Evolutionary conservation across 371 early-diverging fungal genomes (phyloP).

Genomic region (Phascolomyces articulosus): DNA sequence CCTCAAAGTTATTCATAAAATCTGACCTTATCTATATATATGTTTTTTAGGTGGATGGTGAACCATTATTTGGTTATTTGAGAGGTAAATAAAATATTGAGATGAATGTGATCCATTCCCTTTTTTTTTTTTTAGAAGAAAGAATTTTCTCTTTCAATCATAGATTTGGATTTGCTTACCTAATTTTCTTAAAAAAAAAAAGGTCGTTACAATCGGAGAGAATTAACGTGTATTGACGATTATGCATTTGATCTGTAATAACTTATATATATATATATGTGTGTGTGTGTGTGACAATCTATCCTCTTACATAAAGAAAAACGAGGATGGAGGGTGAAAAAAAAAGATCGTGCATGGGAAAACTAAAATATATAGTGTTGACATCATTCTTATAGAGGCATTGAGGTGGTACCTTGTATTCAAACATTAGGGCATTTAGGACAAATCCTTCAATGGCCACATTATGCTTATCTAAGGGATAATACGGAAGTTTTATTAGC

Average conservation of each 20-base stretch:
- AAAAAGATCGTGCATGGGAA: neutral
- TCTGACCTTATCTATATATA: neutral
- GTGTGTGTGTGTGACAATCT: neutral
- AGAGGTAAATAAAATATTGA: slow-evolving; percentile 60
- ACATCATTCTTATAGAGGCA: slow-evolving; percentile 51
- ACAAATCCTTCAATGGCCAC: slow-evolving; percentile 89
- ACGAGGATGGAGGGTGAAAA: too few relatives aligned
- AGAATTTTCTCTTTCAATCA: too few relatives aligned
- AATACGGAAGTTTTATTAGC: slow-evolving; percentile 79
- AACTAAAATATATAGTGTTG: neutral
- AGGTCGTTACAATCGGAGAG: slow-evolving; percentile 72
- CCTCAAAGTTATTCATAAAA: neutral
- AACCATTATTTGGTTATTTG: slow-evolving; percentile 87
- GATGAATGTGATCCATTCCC: neutral
- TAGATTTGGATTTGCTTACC: too few relatives aligned
- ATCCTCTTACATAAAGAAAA: too few relatives aligned
- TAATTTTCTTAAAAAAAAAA: too few relatives aligned
- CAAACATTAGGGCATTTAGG: slow-evolving; percentile 91
- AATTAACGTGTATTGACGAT: slow-evolving; percentile 74
- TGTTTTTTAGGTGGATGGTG: slow-evolving; percentile 64
- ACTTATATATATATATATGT: neutral
- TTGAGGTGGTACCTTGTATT: slow-evolving; percentile 89
- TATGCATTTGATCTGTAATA: slow-evolving; percentile 71
- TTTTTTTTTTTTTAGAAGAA: too few relatives aligned
- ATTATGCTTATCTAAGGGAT: slow-evolving; percentile 75